Conservation (phyloP, 2,329 filamentous ascomycete genomes). For the Endothia cerciana region DNA sequence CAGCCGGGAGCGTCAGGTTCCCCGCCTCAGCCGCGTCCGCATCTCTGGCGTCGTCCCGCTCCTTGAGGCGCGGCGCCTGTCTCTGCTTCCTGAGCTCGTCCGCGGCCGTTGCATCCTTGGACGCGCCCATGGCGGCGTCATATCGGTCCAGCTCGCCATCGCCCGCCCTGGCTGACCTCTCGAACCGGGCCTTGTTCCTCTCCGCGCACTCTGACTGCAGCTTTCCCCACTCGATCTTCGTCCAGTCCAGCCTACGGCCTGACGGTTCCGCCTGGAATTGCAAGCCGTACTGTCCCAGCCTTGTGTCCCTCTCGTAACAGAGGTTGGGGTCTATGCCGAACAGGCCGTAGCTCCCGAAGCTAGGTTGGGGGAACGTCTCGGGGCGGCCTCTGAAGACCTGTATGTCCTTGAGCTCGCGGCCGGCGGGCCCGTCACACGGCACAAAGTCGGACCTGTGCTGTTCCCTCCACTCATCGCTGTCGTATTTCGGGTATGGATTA, state of each 20-base stretch:
- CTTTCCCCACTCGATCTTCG: conserved; percentile 69
- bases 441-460: conserved; percentile 61
- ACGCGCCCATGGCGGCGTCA: conserved; percentile 39
- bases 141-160: conserved; percentile 48
- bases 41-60: neutral
- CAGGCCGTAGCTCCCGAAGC: conserved; percentile 65
- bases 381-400: conserved; percentile 67
- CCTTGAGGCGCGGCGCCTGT: conserved; percentile 19
- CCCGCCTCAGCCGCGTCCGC: conserved; percentile 7
- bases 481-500: conserved; percentile 74
- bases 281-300: conserved; percentile 69
- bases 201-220: conserved; percentile 69
- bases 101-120: conserved; percentile 20
- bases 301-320: conserved; percentile 70
- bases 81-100: conserved; percentile 29
- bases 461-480: conserved; percentile 62
- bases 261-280: conserved; percentile 52
- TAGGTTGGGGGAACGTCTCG: conserved; percentile 59
- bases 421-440: conserved; percentile 67
- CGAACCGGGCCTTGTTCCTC: conserved; percentile 69
- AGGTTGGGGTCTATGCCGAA: conserved; percentile 65
- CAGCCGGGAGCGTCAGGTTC: conserved; percentile 4
- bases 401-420: conserved; percentile 63
- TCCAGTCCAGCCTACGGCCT: conserved; percentile 58
- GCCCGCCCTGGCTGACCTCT: conserved; percentile 34